phyloP scores from a whole-genome alignment of 768 basidiomycete genomes.

The Fomitopsis pulvina region DNA sequence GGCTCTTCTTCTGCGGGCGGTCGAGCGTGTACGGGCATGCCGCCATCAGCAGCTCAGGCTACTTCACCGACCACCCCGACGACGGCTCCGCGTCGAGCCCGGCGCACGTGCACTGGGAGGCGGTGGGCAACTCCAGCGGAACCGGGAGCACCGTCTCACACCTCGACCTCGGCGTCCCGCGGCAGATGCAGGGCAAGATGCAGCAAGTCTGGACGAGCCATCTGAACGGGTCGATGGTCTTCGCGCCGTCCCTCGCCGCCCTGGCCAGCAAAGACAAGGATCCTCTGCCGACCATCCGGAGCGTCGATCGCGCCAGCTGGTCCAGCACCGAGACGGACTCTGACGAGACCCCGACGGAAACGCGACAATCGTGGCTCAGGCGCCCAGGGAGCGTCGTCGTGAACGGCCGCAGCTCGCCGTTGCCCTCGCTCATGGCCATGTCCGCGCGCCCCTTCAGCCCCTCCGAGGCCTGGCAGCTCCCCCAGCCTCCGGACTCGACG shows the following conservation, averaged over 20 bases:
- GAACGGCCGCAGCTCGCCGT: constrained; percentile 21
- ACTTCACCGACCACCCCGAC: constrained; percentile 17
- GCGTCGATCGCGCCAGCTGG: constrained; percentile 25
- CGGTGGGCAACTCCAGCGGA: constrained; percentile 6
- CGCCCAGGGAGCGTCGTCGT: constrained; percentile 3
- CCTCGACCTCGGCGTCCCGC: neutral
- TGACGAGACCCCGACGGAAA: neutral
- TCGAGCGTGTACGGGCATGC: constrained; percentile 2
- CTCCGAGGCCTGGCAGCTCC: constrained; percentile 63
- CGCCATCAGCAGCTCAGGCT: constrained; percentile 7
- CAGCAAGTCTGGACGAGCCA: constrained; percentile 12
- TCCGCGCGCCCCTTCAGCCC: constrained; percentile 62
- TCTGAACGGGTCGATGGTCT: constrained; percentile 7
- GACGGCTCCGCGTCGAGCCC: constrained; percentile 32
- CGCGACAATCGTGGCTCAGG: constrained; percentile 11
- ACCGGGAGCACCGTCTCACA: neutral
- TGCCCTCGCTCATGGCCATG: constrained; percentile 46
- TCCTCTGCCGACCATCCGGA: constrained; percentile 14
- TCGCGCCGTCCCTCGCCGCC: constrained; percentile 10
- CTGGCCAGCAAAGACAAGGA: constrained; percentile 8
- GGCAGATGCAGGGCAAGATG: neutral
- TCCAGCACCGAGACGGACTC: constrained; percentile 29
- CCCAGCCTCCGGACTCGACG: constrained; percentile 42
- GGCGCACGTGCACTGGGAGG: constrained; percentile 36
- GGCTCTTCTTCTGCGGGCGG: constrained; percentile 36